Conservation (phyloP, 2,329 filamentous ascomycete genomes). For the Colletotrichum brevisporum region DNA sequence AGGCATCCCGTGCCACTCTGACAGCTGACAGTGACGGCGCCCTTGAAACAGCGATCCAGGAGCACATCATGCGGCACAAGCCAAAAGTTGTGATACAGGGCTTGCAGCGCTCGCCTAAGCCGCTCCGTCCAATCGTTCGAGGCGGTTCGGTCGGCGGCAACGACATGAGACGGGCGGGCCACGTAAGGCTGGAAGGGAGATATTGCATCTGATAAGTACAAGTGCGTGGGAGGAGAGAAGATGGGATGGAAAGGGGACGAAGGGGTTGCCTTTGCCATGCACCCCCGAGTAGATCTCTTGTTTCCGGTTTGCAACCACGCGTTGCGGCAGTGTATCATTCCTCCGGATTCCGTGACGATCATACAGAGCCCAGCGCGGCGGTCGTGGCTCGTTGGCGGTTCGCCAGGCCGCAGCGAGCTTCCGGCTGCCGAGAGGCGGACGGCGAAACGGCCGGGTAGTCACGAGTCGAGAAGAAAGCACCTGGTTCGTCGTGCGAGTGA, state of each 20-base stretch:
- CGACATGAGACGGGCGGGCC: constrained; percentile 27
- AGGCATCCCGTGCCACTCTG: not conserved
- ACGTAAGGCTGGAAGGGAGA: constrained; percentile 19
- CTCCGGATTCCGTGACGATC: constrained; percentile 37
- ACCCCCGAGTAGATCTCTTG: constrained; percentile 10
- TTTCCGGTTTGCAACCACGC: constrained; percentile 20
- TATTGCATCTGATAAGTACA: constrained; percentile 14
- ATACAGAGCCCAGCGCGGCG: constrained; percentile 23
- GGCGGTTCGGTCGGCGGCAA: constrained; percentile 26
- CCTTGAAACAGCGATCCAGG: constrained; percentile 20
- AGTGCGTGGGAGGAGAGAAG: not conserved
- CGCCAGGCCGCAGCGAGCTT: constrained; percentile 11
- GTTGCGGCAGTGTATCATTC: constrained; percentile 38
- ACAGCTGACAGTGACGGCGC: not conserved
- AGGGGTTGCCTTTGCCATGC: constrained; percentile 12
- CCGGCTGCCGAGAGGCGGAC: constrained; percentile 5
- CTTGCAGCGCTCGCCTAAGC: constrained; percentile 22
- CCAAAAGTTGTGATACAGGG: constrained; percentile 20
- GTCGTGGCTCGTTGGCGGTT: constrained; percentile 12
- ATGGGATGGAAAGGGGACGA: constrained; percentile 14
- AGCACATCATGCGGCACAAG: constrained; percentile 9
- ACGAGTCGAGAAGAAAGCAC: constrained; percentile 3
- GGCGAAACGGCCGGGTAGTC: constrained; percentile 5
- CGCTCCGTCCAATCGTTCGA: constrained; percentile 12
- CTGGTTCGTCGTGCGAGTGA: not conserved